A percentile compares a stretch with the other conserved stretches of the same genome.
Conservation (phyloP, 495 filamentous ascomycete genomes). For the Talaromyces nanjingensis region DNA sequence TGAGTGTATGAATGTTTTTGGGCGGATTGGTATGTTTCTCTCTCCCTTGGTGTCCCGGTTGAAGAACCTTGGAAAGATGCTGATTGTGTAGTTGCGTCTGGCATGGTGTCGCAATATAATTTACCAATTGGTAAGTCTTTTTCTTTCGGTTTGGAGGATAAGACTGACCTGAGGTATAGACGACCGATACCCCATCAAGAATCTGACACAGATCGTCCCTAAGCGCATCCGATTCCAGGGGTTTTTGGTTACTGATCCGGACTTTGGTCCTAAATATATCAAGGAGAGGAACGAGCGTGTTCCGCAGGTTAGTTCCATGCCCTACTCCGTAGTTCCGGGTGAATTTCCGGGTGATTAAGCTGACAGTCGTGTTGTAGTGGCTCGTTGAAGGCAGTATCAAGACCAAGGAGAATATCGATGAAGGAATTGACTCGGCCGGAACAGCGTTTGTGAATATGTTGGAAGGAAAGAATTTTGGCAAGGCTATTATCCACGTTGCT, state of each 20-base stretch:
- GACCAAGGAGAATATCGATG: constrained; percentile 46
- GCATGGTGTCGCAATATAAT: constrained; percentile 81
- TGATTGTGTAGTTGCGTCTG: constrained; percentile 41
- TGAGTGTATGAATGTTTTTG: constrained; percentile 58
- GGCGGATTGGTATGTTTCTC: constrained; percentile 58
- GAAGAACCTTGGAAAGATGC: neutral
- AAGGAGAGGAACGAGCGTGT: constrained; percentile 57
- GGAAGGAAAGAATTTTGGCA: constrained; percentile 85
- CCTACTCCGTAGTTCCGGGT: neutral
- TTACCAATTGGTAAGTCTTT: constrained; percentile 21
- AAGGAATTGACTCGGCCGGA: constrained; percentile 76
- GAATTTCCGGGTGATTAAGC: constrained; percentile 33
- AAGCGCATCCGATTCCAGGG: constrained; percentile 64
- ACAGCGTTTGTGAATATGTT: constrained; percentile 79
- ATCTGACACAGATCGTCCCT: constrained; percentile 45
- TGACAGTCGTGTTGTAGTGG: constrained; percentile 40
- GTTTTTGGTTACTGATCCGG: constrained; percentile 64
- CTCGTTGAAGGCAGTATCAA: constrained; percentile 56
- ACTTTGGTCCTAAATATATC: constrained; percentile 63
- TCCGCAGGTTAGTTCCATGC: neutral
- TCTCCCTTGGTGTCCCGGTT: constrained; percentile 24
- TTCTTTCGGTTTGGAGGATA: neutral
- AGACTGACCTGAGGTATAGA: constrained; percentile 13
- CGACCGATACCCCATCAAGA: constrained; percentile 61
- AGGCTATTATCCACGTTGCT: constrained; percentile 70